A percentile compares a stretch with the other conserved stretches of the same genome.
phyloP scores from a whole-genome alignment of 2,329 filamentous ascomycete genomes.

The Aspergillus alliaceus region DNA sequence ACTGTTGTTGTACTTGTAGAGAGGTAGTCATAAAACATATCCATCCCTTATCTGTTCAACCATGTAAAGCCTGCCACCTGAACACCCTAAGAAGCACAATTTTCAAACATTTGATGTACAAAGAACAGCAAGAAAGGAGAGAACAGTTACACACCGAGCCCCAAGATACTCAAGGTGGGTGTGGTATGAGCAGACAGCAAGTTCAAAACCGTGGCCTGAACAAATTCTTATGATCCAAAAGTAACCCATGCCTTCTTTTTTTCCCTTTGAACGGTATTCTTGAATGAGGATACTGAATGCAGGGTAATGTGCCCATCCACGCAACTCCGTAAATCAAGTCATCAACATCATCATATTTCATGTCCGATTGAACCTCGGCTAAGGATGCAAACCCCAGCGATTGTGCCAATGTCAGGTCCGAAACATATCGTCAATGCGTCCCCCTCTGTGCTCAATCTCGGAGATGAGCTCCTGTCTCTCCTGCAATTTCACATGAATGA shows the following conservation, averaged over 20 bases:
- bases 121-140: not conserved
- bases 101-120: not conserved
- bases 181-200: not conserved
- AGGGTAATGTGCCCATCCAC: not conserved
- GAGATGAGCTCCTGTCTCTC: constrained; percentile 60
- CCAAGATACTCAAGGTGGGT: not conserved
- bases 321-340: not conserved
- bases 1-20: not conserved
- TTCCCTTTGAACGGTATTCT: not conserved
- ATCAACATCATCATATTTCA: not conserved
- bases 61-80: not conserved
- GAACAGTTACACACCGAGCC: not conserved
- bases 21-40: not conserved
- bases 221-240: not conserved
- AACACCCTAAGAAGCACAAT: not conserved
- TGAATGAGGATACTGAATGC: too few species aligned
- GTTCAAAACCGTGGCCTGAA: not conserved
- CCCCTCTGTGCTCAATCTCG: constrained; percentile 60
- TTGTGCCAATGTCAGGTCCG: constrained; percentile 16
- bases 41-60: not conserved
- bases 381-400: not conserved
- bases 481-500: constrained; percentile 60
- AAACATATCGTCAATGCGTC: constrained; percentile 50
- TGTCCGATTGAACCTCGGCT: not conserved
- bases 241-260: not conserved